Evolutionary conservation across 176 grass and related monocot genomes (phyloP).

Genomic region (Chrysopogon serrulatus): DNA sequence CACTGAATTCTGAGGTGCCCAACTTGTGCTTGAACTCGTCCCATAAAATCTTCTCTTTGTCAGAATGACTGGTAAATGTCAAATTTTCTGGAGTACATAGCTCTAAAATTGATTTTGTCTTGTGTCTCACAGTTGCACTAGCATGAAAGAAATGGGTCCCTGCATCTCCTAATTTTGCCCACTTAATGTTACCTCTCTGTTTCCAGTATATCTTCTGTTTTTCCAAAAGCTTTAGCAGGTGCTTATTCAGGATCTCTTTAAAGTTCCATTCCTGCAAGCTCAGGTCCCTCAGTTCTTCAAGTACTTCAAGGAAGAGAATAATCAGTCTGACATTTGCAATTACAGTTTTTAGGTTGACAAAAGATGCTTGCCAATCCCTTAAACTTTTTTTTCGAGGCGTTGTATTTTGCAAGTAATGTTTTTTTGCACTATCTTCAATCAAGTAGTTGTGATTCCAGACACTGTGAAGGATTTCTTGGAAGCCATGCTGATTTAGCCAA

Average conservation of each 20-base stretch:
- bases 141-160: no score
- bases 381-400: not conserved
- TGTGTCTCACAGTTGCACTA: no score
- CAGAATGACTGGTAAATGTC: no score
- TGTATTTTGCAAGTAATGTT: not conserved
- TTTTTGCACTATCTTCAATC: not conserved
- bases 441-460: not conserved
- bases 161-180: no score
- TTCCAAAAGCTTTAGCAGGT: fast-evolving
- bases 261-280: not conserved
- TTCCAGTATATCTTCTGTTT: not conserved
- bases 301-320: fast-evolving
- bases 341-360: fast-evolving
- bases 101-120: no score
- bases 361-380: not conserved
- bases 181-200: no score
- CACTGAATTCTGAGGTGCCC: no score
- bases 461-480: fast-evolving
- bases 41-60: no score
- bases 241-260: no score
- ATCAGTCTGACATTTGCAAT: not conserved
- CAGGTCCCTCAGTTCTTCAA: not conserved
- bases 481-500: not conserved
- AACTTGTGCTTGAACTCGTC: no score
- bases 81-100: no score